Conservation (phyloP, 768 basidiomycete genomes). For the Suillus paluster region DNA sequence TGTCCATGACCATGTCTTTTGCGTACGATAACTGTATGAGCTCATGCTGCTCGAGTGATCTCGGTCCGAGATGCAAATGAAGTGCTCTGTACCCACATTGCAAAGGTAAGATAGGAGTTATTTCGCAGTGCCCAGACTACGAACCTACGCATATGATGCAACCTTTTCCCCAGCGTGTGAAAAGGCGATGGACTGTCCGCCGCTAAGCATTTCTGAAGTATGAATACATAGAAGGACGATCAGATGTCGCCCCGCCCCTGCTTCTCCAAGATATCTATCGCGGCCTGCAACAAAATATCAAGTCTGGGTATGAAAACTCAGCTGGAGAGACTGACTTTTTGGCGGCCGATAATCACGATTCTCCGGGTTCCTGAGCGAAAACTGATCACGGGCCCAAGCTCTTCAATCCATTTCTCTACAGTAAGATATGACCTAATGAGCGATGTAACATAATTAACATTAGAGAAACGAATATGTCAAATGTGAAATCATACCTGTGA, state of each 20-base stretch:
- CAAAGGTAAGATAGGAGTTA: not conserved
- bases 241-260: constrained; percentile 51
- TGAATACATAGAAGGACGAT: constrained; percentile 53
- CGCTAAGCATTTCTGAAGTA: constrained; percentile 54
- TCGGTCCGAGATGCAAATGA: constrained; percentile 55
- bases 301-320: not conserved
- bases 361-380: constrained; percentile 24
- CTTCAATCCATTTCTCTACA: constrained; percentile 23
- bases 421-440: too few species aligned
- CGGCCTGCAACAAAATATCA: constrained; percentile 39
- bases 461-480: too few species aligned
- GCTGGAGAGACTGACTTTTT: constrained; percentile 17
- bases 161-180: constrained; percentile 52
- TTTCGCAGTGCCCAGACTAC: constrained; percentile 19
- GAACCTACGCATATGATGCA: constrained; percentile 59
- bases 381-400: constrained; percentile 28
- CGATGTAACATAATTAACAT: too few species aligned
- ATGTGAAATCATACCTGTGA: too few species aligned
- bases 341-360: constrained; percentile 30
- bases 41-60: constrained; percentile 45
- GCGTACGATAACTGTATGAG: constrained; percentile 44
- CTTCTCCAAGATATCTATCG: constrained; percentile 60
- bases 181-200: constrained; percentile 57
- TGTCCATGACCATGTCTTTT: constrained; percentile 11
- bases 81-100: constrained; percentile 45